These are phyloP conservation scores for Symmetrospora coprosmae DNA, from an alignment of 768 basidiomycete species.

Conservation along the genomic window DNA sequence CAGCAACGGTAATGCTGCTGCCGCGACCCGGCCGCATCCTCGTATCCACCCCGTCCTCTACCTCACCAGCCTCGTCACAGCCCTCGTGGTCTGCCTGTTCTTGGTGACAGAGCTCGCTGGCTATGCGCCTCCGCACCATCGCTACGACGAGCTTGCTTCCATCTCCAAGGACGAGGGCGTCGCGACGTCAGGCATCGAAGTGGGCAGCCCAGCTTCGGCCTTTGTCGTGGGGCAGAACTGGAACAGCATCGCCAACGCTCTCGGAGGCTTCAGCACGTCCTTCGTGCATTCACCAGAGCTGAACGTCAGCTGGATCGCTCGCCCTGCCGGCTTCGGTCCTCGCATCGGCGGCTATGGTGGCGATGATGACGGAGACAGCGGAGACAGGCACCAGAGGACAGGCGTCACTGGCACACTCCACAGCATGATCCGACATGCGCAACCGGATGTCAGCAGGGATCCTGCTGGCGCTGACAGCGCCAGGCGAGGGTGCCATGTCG, in stretches of 20 bases:
- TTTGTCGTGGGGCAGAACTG: no score
- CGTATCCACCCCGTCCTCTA: conserved; percentile 7
- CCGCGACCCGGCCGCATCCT: not conserved
- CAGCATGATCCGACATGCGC: no score
- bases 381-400: no score
- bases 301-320: not conserved
- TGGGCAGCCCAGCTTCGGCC: not conserved
- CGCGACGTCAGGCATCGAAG: not conserved
- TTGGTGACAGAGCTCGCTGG: not conserved
- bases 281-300: conserved; percentile 13
- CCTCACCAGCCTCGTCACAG: not conserved
- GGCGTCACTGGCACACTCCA: no score
- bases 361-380: no score
- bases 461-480: no score
- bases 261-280: conserved; percentile 18
- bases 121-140: not conserved
- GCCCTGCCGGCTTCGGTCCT: conserved; percentile 11
- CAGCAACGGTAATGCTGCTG: no score
- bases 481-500: no score
- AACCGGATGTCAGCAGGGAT: no score
- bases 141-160: not conserved
- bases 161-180: not conserved
- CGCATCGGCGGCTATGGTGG: not conserved
- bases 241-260: conserved; percentile 16
- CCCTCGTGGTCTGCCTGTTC: not conserved